These are phyloP conservation scores for Linnemannia elongata DNA, from an alignment of 192 early-diverging fungal genomes.

Conservation along the genomic window DNA sequence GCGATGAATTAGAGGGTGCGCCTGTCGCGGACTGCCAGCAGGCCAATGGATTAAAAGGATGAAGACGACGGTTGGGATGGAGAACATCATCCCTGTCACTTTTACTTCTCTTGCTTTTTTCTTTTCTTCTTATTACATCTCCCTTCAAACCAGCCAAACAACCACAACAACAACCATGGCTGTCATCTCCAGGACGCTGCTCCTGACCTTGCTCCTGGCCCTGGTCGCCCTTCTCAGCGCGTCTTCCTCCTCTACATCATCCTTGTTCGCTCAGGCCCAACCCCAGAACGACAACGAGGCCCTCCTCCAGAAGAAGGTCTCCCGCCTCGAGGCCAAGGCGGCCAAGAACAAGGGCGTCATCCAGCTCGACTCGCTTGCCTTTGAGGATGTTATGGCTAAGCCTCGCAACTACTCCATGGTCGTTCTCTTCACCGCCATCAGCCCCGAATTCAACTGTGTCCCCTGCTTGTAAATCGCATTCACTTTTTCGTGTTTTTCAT, in stretches of 20 bases:
- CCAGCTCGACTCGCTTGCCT: constrained; percentile 72
- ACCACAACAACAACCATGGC: constrained; percentile 22
- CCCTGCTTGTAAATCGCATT: constrained; percentile 74
- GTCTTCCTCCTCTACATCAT: constrained; percentile 9
- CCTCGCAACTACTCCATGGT: constrained; percentile 82
- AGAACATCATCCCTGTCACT: too few relatives aligned
- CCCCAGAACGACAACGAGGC: constrained; percentile 7
- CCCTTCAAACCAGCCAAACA: neutral
- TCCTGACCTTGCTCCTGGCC: constrained; percentile 20
- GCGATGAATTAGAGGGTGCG: neutral
- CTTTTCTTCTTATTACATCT: neutral
- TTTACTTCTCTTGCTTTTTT: neutral
- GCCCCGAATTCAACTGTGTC: constrained; percentile 72
- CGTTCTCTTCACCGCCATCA: constrained; percentile 77
- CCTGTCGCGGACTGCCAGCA: constrained; percentile 1
- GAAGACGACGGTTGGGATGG: neutral
- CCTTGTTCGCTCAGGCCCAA: constrained; percentile 18
- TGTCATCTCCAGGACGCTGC: constrained; percentile 26
- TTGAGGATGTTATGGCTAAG: constrained; percentile 69
- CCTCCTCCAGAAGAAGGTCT: constrained; percentile 45
- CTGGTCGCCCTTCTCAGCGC: constrained; percentile 17
- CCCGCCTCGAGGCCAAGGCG: constrained; percentile 47
- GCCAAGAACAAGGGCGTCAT: constrained; percentile 62
- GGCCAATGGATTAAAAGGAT: neutral
- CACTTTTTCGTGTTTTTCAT: neutral